Percentiles rank a stretch among this genome's conserved stretches.
Evolutionary conservation across 1,284 basidiomycete genomes (phyloP).

Genomic region (Schizophyllum amplum): DNA sequence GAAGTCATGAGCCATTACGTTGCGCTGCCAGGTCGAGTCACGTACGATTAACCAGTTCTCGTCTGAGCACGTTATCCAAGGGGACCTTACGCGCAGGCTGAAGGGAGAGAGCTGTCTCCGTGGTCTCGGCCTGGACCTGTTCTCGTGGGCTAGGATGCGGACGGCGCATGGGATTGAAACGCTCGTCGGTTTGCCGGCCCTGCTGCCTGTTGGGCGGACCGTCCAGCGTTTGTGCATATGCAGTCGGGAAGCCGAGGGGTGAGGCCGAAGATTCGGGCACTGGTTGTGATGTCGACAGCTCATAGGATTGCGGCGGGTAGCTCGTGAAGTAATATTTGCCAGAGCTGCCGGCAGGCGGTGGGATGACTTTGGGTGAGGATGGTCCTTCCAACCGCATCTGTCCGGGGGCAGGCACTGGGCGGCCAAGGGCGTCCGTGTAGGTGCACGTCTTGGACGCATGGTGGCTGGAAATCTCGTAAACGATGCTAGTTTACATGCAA

Average conservation of each 20-base stretch:
- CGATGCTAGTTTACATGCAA: slow-evolving; percentile 1
- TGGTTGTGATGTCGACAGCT: background rate
- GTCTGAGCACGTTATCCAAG: background rate
- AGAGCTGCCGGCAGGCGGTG: slow-evolving; percentile 18
- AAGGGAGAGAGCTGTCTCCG: background rate
- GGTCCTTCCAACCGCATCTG: slow-evolving; percentile 19
- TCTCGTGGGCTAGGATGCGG: slow-evolving; percentile 21
- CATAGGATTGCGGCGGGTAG: slow-evolving; percentile 3
- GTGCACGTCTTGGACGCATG: slow-evolving; percentile 74
- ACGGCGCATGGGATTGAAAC: background rate
- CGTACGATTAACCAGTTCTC: slow-evolving; percentile 4
- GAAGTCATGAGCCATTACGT: background rate
- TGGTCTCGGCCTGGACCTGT: background rate
- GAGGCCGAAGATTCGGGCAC: background rate
- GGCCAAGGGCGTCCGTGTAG: slow-evolving; percentile 73
- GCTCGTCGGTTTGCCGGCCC: background rate
- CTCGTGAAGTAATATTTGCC: slow-evolving; percentile 18
- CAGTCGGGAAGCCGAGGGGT: background rate
- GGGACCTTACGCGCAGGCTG: background rate
- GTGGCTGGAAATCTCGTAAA: slow-evolving; percentile 36
- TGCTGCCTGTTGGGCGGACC: background rate
- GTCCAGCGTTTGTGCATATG: background rate
- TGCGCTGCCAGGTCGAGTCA: background rate
- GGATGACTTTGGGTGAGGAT: background rate
- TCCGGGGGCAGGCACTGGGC: slow-evolving; percentile 62